Percentiles rank a stretch among this genome's conserved stretches.
These are phyloP conservation scores for Blastobotrys apis DNA, from an alignment of 1,139 yeast genomes.

Conservation along the genomic window DNA sequence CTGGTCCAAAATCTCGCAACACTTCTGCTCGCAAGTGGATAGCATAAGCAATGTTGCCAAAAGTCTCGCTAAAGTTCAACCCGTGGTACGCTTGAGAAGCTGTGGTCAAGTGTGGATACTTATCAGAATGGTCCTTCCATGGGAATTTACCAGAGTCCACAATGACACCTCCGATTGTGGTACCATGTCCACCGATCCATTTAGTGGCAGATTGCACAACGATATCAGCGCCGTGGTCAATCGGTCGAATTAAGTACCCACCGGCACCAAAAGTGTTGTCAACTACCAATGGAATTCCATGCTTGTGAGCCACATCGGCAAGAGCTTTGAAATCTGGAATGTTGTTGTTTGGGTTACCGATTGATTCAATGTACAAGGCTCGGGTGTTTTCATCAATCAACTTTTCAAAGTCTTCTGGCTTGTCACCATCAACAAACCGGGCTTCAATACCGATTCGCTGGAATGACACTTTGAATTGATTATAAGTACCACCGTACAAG, in stretches of 20 bases:
- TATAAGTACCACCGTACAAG: conserved; percentile 94
- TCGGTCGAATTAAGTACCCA: conserved; percentile 80
- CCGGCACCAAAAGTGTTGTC: conserved; percentile 99
- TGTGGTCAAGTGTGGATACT: conserved; percentile 83
- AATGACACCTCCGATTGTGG: conserved; percentile 88
- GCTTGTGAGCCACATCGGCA: conserved; percentile 72
- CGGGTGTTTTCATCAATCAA: conserved; percentile 80
- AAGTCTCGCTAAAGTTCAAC: conserved; percentile 69
- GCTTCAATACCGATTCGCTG: conserved; percentile 82
- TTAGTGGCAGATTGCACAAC: conserved; percentile 89
- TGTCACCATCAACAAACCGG: conserved; percentile 77
- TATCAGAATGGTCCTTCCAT: conserved; percentile 76
- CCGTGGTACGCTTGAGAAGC: conserved; percentile 96
- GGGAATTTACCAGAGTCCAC: conserved; percentile 91
- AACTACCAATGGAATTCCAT: conserved; percentile 88
- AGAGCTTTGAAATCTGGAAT: conserved; percentile 86
- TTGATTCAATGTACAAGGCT: conserved; percentile 84
- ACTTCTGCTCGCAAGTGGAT: conserved; percentile 80
- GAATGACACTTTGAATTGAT: conserved; percentile 89
- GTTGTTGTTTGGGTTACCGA: conserved; percentile 91
- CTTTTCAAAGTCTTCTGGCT: conserved; percentile 63
- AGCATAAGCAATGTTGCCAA: conserved; percentile 76
- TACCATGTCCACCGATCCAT: conserved; percentile 98
- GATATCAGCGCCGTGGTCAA: conserved; percentile 86
- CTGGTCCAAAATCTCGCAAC: conserved; percentile 88